A percentile compares a stretch with the other conserved stretches of the same genome.
Conservation (phyloP, 139 green algal species). For the Ulvella scutata region DNA sequence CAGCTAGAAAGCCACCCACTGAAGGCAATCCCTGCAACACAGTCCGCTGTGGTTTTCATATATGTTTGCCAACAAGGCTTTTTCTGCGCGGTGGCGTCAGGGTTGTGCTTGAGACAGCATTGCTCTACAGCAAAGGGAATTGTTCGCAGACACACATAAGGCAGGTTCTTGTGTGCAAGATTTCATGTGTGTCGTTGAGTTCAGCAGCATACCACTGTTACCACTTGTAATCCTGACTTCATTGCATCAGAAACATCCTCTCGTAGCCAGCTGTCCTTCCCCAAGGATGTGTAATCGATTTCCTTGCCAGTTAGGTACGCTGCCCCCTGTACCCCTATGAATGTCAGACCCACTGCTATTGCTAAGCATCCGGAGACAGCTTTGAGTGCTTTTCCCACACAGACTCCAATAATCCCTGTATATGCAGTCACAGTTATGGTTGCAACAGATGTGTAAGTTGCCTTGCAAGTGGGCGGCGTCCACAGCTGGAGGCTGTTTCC, state of each 20-base stretch:
- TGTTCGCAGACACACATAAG: background rate
- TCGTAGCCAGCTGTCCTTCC: no score
- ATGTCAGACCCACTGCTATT: background rate
- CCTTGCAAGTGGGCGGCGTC: no score
- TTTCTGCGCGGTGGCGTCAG: background rate
- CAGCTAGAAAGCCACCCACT: background rate
- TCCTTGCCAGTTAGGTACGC: background rate
- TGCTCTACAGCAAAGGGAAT: background rate
- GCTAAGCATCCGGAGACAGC: background rate
- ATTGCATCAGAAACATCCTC: no score
- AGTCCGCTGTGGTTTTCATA: background rate
- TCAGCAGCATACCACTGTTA: no score
- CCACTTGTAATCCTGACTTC: no score
- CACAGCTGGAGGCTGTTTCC: no score
- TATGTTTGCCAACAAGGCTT: background rate
- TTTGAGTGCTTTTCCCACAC: background rate
- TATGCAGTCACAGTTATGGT: no score
- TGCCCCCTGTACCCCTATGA: background rate
- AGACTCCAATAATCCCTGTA: background rate
- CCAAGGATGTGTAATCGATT: background rate
- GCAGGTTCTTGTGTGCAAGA: background rate
- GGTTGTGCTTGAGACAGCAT: background rate
- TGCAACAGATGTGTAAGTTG: no score
- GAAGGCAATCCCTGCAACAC: background rate
- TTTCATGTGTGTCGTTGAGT: background rate